Evolutionary conservation across 2,329 filamentous ascomycete genomes (phyloP).

Genomic region (Colletotrichum sp.): DNA sequence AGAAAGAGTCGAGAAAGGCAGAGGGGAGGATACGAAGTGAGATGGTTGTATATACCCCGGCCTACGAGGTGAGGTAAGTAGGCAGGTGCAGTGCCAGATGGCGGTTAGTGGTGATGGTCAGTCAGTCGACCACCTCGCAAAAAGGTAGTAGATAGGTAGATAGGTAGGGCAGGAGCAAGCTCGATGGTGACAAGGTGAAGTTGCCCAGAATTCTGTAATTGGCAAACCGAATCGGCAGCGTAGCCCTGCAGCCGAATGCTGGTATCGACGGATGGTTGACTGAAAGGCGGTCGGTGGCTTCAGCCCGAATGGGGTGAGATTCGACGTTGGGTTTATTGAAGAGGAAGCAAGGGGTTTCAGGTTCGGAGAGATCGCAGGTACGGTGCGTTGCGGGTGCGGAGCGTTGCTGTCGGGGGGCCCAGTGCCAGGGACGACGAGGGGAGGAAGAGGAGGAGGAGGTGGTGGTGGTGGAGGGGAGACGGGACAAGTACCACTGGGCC

Average conservation of each 20-base stretch:
- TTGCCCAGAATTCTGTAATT: not conserved
- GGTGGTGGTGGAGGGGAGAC: not conserved
- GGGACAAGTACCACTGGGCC: not conserved
- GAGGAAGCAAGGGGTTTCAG: slow-evolving; percentile 22
- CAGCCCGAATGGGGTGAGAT: slow-evolving; percentile 15
- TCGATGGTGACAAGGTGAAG: not conserved
- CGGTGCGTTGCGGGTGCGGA: slow-evolving; percentile 12
- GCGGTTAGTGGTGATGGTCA: not conserved
- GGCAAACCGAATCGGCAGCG: not conserved
- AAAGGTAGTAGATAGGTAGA: not conserved
- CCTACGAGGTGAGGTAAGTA: not conserved
- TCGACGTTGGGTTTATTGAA: slow-evolving; percentile 18
- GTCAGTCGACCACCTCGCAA: not conserved
- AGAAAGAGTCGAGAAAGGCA: not conserved
- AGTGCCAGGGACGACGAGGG: slow-evolving; percentile 1
- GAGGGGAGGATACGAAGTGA: not conserved
- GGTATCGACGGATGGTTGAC: not conserved
- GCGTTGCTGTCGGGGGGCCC: not conserved
- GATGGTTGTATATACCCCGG: not conserved
- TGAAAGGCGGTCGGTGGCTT: slow-evolving; percentile 19
- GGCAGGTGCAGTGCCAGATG: not conserved
- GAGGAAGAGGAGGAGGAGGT: not conserved
- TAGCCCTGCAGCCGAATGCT: slow-evolving; percentile 5
- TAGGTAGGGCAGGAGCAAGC: not conserved
- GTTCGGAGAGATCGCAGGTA: slow-evolving; percentile 20